phyloP scores from a whole-genome alignment of 805 yeast species.

The Nakazawaea ernobii region DNA sequence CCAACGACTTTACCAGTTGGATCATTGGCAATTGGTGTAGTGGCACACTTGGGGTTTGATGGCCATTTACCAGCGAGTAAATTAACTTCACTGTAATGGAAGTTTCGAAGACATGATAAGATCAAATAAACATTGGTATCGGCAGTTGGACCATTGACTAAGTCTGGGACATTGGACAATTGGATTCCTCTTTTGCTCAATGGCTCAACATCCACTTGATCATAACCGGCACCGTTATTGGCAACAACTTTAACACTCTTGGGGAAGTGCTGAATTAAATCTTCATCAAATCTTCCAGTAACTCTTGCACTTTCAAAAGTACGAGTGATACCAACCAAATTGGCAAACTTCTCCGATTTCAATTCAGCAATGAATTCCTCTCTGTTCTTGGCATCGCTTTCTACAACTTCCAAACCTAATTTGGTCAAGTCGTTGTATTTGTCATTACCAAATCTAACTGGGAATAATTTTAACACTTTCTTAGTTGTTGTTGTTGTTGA shows the following conservation, averaged over 20 bases:
- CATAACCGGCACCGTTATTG: constrained; percentile 57
- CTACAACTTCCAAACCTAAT: constrained; percentile 41
- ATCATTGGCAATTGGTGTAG: constrained; percentile 63
- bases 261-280: constrained; percentile 32
- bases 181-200: constrained; percentile 37
- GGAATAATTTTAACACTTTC: constrained; percentile 54
- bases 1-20: constrained; percentile 77
- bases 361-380: constrained; percentile 33
- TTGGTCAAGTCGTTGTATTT: constrained; percentile 57
- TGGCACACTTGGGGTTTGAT: constrained; percentile 34
- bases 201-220: constrained; percentile 39
- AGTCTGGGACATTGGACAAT: constrained; percentile 46
- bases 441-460: constrained; percentile 49
- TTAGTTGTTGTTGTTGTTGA: neutral
- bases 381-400: constrained; percentile 33
- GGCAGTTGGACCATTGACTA: constrained; percentile 52
- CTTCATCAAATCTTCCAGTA: constrained; percentile 40
- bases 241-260: constrained; percentile 35
- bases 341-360: constrained; percentile 27
- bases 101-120: constrained; percentile 50
- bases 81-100: constrained; percentile 50
- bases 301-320: constrained; percentile 32
- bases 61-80: constrained; percentile 62
- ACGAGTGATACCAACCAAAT: constrained; percentile 34
- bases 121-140: constrained; percentile 48